Evolutionary conservation across 192 early-diverging fungal genomes (phyloP).

Genomic region (Backusella macrospora): DNA sequence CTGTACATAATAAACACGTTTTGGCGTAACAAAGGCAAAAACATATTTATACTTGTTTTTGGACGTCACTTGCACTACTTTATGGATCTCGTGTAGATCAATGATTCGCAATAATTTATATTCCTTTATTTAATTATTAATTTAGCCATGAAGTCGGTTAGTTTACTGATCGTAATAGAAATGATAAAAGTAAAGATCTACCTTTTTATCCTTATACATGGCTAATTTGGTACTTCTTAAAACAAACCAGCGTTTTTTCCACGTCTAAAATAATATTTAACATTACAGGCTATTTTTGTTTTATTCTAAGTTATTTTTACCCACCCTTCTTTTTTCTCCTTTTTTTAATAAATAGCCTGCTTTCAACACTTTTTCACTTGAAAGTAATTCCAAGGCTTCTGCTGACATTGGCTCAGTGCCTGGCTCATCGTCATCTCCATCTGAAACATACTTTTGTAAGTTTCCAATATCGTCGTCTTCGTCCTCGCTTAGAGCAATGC

Average conservation of each 20-base stretch:
- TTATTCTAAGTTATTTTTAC: constrained; percentile 1
- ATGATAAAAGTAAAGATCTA: constrained; percentile 29
- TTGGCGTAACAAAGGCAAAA: constrained; percentile 76
- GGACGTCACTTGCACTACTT: constrained; percentile 69
- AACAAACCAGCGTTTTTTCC: constrained; percentile 90
- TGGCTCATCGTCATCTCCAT: constrained; percentile 46
- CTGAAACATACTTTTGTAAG: constrained; percentile 21
- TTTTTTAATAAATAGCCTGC: constrained; percentile 63
- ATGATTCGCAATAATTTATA: constrained; percentile 79
- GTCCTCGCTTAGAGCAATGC: constrained; percentile 32
- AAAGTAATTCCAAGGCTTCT: constrained; percentile 50
- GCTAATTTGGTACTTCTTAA: constrained; percentile 76
- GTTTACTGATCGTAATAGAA: background rate
- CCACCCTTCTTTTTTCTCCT: constrained; percentile 60
- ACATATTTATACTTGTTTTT: constrained; percentile 66
- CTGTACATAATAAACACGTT: constrained; percentile 74
- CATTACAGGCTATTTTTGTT: background rate
- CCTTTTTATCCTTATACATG: constrained; percentile 84
- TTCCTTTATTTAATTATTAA: constrained; percentile 50
- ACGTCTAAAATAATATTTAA: constrained; percentile 53
- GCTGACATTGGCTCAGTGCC: constrained; percentile 20
- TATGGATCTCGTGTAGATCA: constrained; percentile 68
- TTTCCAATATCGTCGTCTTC: constrained; percentile 39
- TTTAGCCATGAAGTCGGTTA: background rate
- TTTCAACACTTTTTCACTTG: constrained; percentile 55